Conservation (phyloP, 2,329 filamentous ascomycete genomes). For the Penicillium aurantiogriseum region DNA sequence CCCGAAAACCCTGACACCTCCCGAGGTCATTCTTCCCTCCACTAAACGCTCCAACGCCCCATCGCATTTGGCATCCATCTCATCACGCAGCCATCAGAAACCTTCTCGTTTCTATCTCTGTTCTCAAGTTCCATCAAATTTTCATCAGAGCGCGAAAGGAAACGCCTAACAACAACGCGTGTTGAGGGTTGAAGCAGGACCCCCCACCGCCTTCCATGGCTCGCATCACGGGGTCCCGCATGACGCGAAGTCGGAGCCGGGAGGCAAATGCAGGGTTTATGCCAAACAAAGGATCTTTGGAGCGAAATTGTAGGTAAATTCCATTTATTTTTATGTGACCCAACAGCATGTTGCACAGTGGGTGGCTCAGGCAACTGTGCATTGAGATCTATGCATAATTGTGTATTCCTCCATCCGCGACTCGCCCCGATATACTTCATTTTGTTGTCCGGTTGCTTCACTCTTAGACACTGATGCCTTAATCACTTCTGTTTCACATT, state of each 20-base stretch:
- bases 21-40: neutral
- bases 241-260: slow-evolving; percentile 42
- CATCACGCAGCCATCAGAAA: neutral
- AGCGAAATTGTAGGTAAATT: neutral
- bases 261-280: slow-evolving; percentile 25
- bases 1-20: slow-evolving; percentile 9
- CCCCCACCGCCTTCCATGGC: slow-evolving; percentile 5
- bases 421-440: too few species aligned
- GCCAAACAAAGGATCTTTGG: neutral
- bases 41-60: neutral
- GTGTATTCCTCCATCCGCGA: neutral
- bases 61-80: neutral
- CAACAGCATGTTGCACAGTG: neutral
- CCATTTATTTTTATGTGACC: neutral
- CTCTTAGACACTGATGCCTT: too few species aligned
- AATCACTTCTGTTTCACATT: neutral
- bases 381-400: neutral
- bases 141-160: neutral
- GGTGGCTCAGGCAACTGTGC: neutral
- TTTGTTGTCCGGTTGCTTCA: neutral
- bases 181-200: neutral
- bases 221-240: slow-evolving; percentile 16
- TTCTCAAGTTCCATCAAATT: neutral
- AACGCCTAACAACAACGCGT: neutral
- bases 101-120: neutral